A percentile compares a stretch with the other conserved stretches of the same genome.
These are phyloP conservation scores for Triticum dicoccoides DNA, from an alignment of 176 grass and related monocot species.

Conservation along the genomic window DNA sequence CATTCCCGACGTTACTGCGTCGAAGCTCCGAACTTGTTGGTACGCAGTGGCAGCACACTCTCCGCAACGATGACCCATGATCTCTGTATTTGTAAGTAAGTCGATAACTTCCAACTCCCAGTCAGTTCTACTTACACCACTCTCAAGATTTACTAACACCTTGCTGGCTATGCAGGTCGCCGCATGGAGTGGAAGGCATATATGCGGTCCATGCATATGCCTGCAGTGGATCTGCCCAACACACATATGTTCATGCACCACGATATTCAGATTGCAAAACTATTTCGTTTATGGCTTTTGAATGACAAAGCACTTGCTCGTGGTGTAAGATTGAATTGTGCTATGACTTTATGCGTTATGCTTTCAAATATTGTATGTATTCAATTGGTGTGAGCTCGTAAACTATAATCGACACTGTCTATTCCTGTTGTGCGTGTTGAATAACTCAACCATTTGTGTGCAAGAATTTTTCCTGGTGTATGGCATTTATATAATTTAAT, in stretches of 20 bases:
- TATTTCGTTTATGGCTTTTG: too few relatives aligned
- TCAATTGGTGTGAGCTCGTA: background rate
- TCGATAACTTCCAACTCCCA: background rate
- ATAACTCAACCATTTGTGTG: background rate
- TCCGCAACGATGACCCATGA: background rate
- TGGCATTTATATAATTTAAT: background rate
- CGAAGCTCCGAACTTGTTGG: background rate
- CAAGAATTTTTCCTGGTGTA: background rate
- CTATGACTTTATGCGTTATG: background rate
- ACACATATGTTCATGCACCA: too few relatives aligned
- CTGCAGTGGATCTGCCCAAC: background rate
- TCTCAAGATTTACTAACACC: background rate
- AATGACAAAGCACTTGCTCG: background rate
- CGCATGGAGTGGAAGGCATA: background rate
- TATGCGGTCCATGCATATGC: background rate
- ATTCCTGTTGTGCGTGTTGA: background rate
- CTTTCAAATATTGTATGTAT: background rate
- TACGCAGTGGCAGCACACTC: background rate
- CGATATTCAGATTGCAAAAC: too few relatives aligned
- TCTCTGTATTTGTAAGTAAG: background rate
- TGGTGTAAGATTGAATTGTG: too few relatives aligned
- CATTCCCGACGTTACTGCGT: background rate
- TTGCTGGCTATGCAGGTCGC: background rate
- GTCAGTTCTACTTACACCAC: background rate
- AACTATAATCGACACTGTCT: background rate